Evolutionary conservation across 2,329 filamentous ascomycete species (phyloP).

Genomic region (Fusarium sp.): DNA sequence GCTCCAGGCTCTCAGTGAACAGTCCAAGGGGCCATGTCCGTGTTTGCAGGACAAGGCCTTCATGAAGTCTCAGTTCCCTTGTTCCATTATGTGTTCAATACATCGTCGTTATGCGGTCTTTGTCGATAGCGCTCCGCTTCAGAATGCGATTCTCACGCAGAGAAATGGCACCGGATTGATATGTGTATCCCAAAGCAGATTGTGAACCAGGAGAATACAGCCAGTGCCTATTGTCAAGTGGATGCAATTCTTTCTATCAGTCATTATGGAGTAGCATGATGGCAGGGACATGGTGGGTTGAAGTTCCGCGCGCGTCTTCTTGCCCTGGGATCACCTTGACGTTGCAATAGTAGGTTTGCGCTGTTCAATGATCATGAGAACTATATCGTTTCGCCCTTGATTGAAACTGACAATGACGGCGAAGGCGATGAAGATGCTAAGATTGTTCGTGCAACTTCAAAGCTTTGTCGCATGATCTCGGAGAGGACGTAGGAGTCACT

Average conservation of each 20-base stretch:
- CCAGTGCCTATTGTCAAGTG: too few species aligned
- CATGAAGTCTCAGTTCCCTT: background rate
- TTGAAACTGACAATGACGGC: background rate
- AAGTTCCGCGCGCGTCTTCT: background rate
- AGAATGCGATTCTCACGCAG: accelerated
- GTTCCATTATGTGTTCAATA: accelerated
- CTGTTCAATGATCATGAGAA: background rate
- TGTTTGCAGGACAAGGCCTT: accelerated
- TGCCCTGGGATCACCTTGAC: background rate
- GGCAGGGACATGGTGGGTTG: background rate
- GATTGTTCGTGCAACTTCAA: accelerated
- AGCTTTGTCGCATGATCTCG: background rate
- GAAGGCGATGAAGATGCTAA: accelerated
- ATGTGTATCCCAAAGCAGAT: background rate
- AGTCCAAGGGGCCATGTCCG: accelerated
- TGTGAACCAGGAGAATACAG: too few species aligned
- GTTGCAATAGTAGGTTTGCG: accelerated
- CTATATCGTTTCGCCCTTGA: too few species aligned
- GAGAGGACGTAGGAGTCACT: accelerated
- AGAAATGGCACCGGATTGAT: too few species aligned
- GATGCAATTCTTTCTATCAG: accelerated
- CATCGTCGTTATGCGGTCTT: background rate
- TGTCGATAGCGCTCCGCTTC: accelerated
- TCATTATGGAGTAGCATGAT: too few species aligned
- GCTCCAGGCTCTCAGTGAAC: too few species aligned